phyloP scores from a whole-genome alignment of 2,329 filamentous ascomycete genomes.

The Colletotrichum paranaense region DNA sequence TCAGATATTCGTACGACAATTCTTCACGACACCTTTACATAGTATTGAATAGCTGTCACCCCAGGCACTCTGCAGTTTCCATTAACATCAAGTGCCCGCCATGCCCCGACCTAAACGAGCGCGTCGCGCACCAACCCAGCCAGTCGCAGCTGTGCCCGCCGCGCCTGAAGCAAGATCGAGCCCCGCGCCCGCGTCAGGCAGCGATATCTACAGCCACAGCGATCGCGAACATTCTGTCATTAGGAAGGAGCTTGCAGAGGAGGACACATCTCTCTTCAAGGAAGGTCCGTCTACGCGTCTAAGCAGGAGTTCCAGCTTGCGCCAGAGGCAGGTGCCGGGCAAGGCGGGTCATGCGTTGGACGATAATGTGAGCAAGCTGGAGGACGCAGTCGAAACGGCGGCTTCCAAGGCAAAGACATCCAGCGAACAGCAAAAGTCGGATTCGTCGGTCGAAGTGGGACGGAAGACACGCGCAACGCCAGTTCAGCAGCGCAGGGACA shows the following conservation, averaged over 20 bases:
- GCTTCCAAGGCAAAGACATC: constrained; percentile 39
- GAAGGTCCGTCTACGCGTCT: constrained; percentile 22
- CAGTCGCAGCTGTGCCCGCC: constrained; percentile 25
- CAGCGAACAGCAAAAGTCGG: constrained; percentile 42
- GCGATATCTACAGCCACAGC: constrained; percentile 49
- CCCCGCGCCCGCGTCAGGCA: constrained; percentile 34
- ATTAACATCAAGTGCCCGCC: not conserved
- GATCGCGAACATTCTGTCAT: constrained; percentile 46
- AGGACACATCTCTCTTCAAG: not conserved
- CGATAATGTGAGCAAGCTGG: constrained; percentile 49
- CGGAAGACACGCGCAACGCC: constrained; percentile 49
- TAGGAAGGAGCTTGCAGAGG: constrained; percentile 38
- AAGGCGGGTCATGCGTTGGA: constrained; percentile 46
- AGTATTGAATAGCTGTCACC: not conserved
- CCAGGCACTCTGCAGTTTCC: not conserved
- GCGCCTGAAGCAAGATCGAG: constrained; percentile 25
- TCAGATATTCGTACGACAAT: not conserved
- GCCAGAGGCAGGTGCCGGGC: constrained; percentile 36
- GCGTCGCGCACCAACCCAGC: constrained; percentile 41
- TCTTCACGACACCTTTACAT: not conserved
- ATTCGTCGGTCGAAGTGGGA: constrained; percentile 50
- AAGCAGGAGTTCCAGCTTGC: constrained; percentile 32
- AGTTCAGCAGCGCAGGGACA: constrained; percentile 50
- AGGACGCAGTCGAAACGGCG: constrained; percentile 47
- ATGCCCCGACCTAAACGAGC: constrained; percentile 48